Evolutionary conservation across 495 filamentous ascomycete species (phyloP), one percentile per base, ranked within the genome.

Genomic region (Xylaria nigripes): DNA sequence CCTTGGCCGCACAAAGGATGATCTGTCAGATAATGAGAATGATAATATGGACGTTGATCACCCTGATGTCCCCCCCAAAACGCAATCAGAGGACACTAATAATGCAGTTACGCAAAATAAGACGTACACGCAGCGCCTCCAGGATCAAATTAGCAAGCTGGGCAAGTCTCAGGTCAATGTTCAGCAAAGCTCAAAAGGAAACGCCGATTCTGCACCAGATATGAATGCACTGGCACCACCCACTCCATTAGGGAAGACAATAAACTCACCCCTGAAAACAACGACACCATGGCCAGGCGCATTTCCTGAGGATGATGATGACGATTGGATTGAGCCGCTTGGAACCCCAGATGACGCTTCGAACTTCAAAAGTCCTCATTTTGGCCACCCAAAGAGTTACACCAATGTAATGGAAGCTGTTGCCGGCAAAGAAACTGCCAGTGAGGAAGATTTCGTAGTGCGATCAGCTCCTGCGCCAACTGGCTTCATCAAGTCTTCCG

Each of bases 101-200:
- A 59, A 75, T 21, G 61, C 59, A 19, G 61, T 60, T 36, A 73
- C 72, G 6, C 89, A 95, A 66, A 90, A 81, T 70, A 95, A 93
- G 63, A 91, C 88, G 6, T 91, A 90, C 4, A 96, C 93, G 2
- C 90, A 96, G 64, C 77, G 86, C 9, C 76, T 98, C 16, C 87
- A 94, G 54, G 94, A 97, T 55, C 86, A 89, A 60, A 96, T 98
- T 60, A 92, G 84, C 63, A 89, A 92, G 82, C 79, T 98, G 18
- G 90, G 90, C 21, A 87, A 96, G 65, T 76, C 81, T 1, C 86
- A 90, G 61, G 74, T 85, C 3, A 69, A 58, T 44, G 67, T 61
- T 42, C 74, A 84, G 27, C 75, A 85, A 43, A 72, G 81, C 2
- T 87, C 84, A 3, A 92, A 91, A 61, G 85, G 84, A 10, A 83